These are phyloP conservation scores for Leishmania tropica DNA, from an alignment of 208 protist genomes.

Conservation along the genomic window DNA sequence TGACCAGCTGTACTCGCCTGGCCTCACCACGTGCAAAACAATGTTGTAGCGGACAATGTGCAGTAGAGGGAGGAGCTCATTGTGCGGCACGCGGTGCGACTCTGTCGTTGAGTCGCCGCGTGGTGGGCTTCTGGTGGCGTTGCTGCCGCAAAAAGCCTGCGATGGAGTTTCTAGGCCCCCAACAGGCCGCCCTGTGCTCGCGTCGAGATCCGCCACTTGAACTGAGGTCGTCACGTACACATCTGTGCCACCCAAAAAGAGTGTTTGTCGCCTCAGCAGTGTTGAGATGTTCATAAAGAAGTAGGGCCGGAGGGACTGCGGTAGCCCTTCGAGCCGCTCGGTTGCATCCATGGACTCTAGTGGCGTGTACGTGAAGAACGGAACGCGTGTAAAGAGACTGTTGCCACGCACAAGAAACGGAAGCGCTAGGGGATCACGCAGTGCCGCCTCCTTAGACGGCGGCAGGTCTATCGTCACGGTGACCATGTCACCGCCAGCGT, in stretches of 20 bases:
- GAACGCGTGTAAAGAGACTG: conserved; percentile 58
- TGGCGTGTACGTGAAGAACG: conserved; percentile 13
- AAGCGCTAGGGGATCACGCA: conserved; percentile 58
- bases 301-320: conserved; percentile 28
- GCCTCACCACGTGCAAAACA: conserved; percentile 50
- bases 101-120: no score
- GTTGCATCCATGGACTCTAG: background rate
- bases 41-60: conserved; percentile 71
- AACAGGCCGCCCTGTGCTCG: conserved; percentile 15
- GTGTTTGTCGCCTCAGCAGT: conserved; percentile 57
- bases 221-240: conserved; percentile 71
- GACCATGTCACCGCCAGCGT: conserved; percentile 38
- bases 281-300: conserved; percentile 82
- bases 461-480: conserved; percentile 29
- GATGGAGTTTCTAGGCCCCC: background rate
- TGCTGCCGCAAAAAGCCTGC: background rate
- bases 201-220: conserved; percentile 55
- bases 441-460: conserved; percentile 22
- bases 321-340: conserved; percentile 9
- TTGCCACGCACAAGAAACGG: conserved; percentile 71
- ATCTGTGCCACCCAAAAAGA: conserved; percentile 48
- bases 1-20: conserved; percentile 67
- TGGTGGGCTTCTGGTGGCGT: background rate
- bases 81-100: background rate
- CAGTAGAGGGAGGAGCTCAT: conserved; percentile 32